Base-by-base conservation (phyloP, 140 eudicot genomes). In the Ambrosia hybrid region DNA sequence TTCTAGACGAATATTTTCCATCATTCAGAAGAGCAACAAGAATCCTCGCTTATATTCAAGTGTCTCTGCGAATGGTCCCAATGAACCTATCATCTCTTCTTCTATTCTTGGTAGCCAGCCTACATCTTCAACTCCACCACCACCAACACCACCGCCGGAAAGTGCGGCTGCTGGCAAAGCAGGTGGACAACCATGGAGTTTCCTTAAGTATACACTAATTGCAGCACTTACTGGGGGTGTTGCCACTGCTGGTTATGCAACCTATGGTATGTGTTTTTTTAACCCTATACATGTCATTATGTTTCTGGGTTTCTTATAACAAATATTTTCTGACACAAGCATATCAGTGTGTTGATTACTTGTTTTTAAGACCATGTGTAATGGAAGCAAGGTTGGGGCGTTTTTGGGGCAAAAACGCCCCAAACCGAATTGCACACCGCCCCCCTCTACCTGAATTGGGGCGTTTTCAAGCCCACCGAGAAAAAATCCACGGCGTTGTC, bases 211-310 rank as follows among this genome's bases (percentile, higher is more conserved):
- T 58, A 80, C 83, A 17, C 61, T 86, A 14, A 9, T 85, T 55
- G 90, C 86, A 38, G 85, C 90, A 51, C 59, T 89, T 36, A 82
- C 88, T 3, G 96, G 91, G 59, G 92, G 86, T 57, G 73, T 81
- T 64, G 97, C 82, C 30, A 67, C 94, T 12, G 88, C 91, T 75
- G 97, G 85, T 70, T 89, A 83, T 69, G 94, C 88, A 12, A 70
- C 94, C 58, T 83, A 86, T 11, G 97, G 97, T 91, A 60, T 9
- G 26, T 21, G 7, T 70, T 61, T 56, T 67, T 33, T 14, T 3
- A 57, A 71, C 14, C 52, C 11, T 11, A 43, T 26, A 41, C 63
- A 59, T 36, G 63, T 70, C 13, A 65, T 55, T 53, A 53, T 7
- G 73, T 17, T 65, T 13, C n/a, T 3, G 21, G 51, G 59, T 13